These are phyloP conservation scores for Apostasia ramifera DNA, from an alignment of 106 monocot species.

Conservation along the genomic window DNA sequence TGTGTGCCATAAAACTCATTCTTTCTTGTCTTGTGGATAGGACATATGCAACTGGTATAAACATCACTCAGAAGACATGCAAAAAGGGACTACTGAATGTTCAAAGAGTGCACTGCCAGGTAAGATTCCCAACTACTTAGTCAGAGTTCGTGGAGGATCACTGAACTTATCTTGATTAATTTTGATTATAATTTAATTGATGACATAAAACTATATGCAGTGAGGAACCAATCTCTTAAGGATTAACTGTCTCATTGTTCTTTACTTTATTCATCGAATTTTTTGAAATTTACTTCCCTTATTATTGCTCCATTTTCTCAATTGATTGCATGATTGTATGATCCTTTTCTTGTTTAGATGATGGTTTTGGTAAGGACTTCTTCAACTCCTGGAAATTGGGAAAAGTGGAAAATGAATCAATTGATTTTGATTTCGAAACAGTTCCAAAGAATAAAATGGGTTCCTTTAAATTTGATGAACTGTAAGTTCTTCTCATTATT, in stretches of 20 bases:
- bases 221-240: too few relatives aligned
- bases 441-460: slow-evolving; percentile 40
- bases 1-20: too few relatives aligned
- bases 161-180: too few relatives aligned
- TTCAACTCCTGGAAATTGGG: slow-evolving; percentile 70
- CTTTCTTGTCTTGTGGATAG: too few relatives aligned
- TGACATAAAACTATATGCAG: too few relatives aligned
- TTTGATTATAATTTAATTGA: too few relatives aligned
- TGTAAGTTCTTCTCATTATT: slow-evolving; percentile 38
- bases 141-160: too few relatives aligned
- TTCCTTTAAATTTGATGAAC: slow-evolving; percentile 68
- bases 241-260: too few relatives aligned
- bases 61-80: slow-evolving; percentile 6
- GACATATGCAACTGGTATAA: background rate
- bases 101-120: slow-evolving; percentile 3
- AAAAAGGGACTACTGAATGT: slow-evolving; percentile 2
- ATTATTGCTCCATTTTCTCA: too few relatives aligned
- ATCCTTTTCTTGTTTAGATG: slow-evolving; percentile 31
- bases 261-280: too few relatives aligned
- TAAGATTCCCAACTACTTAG: background rate
- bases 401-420: slow-evolving; percentile 32
- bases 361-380: slow-evolving; percentile 74
- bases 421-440: slow-evolving; percentile 56
- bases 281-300: too few relatives aligned
- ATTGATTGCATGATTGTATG: too few relatives aligned